Conservation (phyloP, 371 early-diverging fungal species). For the Neoconidiobolus thromboides region DNA sequence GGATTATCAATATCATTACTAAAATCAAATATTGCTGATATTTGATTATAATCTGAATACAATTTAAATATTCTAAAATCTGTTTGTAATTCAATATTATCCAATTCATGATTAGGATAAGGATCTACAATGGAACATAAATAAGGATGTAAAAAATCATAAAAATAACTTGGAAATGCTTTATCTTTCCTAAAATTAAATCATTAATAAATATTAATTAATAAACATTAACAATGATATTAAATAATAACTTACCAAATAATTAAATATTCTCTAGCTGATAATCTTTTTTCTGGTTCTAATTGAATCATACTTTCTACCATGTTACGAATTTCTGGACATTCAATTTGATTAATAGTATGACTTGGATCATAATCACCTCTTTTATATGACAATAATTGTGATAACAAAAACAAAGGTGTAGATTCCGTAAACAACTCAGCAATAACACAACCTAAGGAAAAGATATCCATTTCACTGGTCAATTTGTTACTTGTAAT, state of each 20-base stretch:
- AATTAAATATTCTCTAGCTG: constrained; percentile 46
- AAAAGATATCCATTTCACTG: constrained; percentile 71
- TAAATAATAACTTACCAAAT: constrained; percentile 30
- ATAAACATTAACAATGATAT: constrained; percentile 13
- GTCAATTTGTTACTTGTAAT: constrained; percentile 7
- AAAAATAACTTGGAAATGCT: constrained; percentile 52
- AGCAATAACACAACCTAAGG: constrained; percentile 90
- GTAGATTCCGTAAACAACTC: constrained; percentile 84
- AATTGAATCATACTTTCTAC: constrained; percentile 71
- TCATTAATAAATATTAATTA: constrained; percentile 31
- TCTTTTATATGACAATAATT: constrained; percentile 66
- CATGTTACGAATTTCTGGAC: constrained; percentile 46
- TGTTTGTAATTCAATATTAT: neutral
- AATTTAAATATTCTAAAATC: constrained; percentile 4
- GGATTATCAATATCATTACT: constrained; percentile 60
- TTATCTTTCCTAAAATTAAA: constrained; percentile 37
- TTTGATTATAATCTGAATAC: constrained; percentile 10
- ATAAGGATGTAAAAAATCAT: constrained; percentile 58
- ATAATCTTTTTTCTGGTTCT: constrained; percentile 45
- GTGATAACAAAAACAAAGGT: constrained; percentile 72
- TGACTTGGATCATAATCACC: constrained; percentile 49
- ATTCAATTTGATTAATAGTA: constrained; percentile 62
- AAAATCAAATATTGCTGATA: constrained; percentile 60
- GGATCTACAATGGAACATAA: constrained; percentile 43
- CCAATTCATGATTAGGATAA: neutral